phyloP scores from a whole-genome alignment of 768 basidiomycete genomes.

The Cyclocybe aegerita region DNA sequence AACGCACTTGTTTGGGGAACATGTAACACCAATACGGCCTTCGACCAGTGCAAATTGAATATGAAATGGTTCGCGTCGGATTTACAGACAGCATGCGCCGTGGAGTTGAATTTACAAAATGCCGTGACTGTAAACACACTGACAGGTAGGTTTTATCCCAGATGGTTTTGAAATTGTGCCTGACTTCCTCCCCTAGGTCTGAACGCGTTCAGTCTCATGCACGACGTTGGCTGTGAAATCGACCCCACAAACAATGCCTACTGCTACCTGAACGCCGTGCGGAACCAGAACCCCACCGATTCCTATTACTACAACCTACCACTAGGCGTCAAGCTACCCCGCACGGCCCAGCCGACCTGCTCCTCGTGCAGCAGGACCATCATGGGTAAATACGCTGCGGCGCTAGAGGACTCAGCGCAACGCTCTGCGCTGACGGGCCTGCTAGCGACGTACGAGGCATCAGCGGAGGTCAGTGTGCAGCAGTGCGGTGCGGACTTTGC shows the following conservation, averaged over 20 bases:
- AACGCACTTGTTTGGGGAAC: slow-evolving; percentile 78
- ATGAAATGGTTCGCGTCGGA: slow-evolving; percentile 63
- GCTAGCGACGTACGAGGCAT: slow-evolving; percentile 45
- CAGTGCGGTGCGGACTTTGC: slow-evolving; percentile 57
- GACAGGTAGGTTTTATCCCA: slow-evolving; percentile 39
- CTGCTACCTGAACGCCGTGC: slow-evolving; percentile 71
- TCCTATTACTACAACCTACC: slow-evolving; percentile 74
- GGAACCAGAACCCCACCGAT: slow-evolving; percentile 57
- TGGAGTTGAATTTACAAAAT: slow-evolving; percentile 56
- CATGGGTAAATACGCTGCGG: slow-evolving; percentile 52
- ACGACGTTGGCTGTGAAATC: slow-evolving; percentile 56
- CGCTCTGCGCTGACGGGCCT: slow-evolving; percentile 33
- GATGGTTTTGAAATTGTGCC: not conserved
- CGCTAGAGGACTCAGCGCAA: slow-evolving; percentile 32
- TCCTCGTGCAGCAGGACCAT: slow-evolving; percentile 61
- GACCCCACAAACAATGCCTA: slow-evolving; percentile 62
- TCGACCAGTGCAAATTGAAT: slow-evolving; percentile 57
- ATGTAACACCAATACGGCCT: slow-evolving; percentile 58
- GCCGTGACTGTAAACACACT: slow-evolving; percentile 53
- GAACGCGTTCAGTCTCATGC: slow-evolving; percentile 61
- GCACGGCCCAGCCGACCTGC: slow-evolving; percentile 52
- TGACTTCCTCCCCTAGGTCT: slow-evolving; percentile 42
- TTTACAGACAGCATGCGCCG: slow-evolving; percentile 49
- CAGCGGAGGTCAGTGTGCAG: slow-evolving; percentile 42
- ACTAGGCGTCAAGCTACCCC: slow-evolving; percentile 54